phyloP scores from a whole-genome alignment of 345 rosid species.

The Pistacia atlantica region DNA sequence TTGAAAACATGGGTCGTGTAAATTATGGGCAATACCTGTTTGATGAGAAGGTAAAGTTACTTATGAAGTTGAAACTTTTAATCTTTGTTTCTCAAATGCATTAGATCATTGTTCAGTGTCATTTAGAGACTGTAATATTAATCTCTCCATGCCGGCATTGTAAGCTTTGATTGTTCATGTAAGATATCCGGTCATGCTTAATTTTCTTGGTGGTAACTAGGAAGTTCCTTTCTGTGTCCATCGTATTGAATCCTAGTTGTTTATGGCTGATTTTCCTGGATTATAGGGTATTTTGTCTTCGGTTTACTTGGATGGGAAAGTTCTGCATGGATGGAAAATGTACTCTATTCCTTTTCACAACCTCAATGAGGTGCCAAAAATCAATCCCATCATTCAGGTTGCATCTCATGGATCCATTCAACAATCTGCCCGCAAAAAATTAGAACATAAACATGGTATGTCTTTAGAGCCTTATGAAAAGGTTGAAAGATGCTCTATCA shows the following conservation, averaged over 20 bases:
- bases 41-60: constrained; percentile 72
- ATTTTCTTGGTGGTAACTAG: neutral
- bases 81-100: constrained; percentile 2
- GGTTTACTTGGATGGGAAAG: constrained; percentile 60
- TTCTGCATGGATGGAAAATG: constrained; percentile 83
- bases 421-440: constrained; percentile 26
- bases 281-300: constrained; percentile 81
- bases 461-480: constrained; percentile 3
- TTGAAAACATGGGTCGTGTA: constrained; percentile 94
- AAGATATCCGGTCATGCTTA: neutral
- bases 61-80: neutral
- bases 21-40: constrained; percentile 78
- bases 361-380: constrained; percentile 54
- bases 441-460: constrained; percentile 41
- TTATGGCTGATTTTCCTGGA: neutral
- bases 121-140: neutral
- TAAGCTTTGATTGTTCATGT: neutral
- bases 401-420: constrained; percentile 26
- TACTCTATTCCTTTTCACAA: constrained; percentile 68
- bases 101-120: constrained; percentile 5
- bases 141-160: neutral
- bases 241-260: neutral
- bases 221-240: neutral
- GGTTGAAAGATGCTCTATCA: neutral
- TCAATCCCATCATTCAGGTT: constrained; percentile 37